These are phyloP conservation scores for Sanguinoderma infundibulare DNA, from an alignment of 1,284 basidiomycete species.

Conservation along the genomic window DNA sequence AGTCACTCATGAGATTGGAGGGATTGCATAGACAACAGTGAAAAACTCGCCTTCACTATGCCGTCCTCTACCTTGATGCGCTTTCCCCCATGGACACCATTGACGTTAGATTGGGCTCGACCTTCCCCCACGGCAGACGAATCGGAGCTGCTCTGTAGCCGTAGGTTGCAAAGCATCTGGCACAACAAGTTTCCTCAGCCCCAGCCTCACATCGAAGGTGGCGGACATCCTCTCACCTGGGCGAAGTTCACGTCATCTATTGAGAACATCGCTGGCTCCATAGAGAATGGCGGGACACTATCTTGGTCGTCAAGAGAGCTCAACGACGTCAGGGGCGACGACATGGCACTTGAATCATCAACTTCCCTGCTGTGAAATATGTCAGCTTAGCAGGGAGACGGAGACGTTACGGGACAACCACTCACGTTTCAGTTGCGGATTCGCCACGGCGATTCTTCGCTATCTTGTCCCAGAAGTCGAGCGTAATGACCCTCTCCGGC, in stretches of 20 bases:
- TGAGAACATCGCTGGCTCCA: conserved; percentile 31
- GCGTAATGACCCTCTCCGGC: conserved; percentile 89
- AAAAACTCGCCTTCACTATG: conserved; percentile 1
- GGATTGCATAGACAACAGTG: too few relatives aligned
- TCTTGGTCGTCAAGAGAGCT: conserved; percentile 74
- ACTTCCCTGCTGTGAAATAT: conserved; percentile 10
- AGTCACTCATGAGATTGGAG: not conserved
- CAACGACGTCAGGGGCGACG: conserved; percentile 76
- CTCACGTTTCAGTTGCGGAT: conserved; percentile 47
- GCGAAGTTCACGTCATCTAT: conserved; percentile 47
- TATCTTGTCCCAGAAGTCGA: conserved; percentile 96
- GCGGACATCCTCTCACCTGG: conserved; percentile 31
- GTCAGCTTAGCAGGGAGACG: not conserved
- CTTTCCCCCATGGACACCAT: not conserved
- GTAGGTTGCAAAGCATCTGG: conserved; percentile 26
- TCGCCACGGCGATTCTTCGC: conserved; percentile 46
- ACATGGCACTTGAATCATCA: conserved; percentile 53
- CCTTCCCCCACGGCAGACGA: not conserved
- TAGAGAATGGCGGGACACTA: conserved; percentile 28
- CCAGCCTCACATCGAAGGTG: not conserved
- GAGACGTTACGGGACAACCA: conserved; percentile 5
- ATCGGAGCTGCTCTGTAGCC: conserved; percentile 10
- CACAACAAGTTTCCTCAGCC: not conserved
- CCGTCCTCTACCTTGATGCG: conserved; percentile 9
- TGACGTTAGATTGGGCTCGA: not conserved